Percentiles rank a stretch among this genome's conserved stretches.
phyloP scores from a whole-genome alignment of 768 basidiomycete genomes.

The Hygrocybe coccinea region DNA sequence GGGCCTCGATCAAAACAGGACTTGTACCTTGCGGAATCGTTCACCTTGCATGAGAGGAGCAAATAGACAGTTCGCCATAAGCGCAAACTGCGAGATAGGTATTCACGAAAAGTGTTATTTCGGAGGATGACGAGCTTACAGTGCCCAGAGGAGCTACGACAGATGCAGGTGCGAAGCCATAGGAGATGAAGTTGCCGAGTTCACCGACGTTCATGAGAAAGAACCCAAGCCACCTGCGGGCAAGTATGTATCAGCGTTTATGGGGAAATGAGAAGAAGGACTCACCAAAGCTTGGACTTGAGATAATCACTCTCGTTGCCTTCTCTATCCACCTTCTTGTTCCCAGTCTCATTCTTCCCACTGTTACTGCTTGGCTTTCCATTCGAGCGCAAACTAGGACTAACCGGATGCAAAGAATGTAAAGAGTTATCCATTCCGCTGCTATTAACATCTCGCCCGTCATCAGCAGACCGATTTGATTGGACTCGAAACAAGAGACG shows the following conservation, averaged over 20 bases:
- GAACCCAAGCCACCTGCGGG: slow-evolving; percentile 81
- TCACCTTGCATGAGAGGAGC: slow-evolving; percentile 83
- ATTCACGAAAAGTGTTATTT: slow-evolving; percentile 4
- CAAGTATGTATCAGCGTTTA: neutral
- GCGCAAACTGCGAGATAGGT: slow-evolving; percentile 57
- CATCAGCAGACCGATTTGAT: slow-evolving; percentile 1
- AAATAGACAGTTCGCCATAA: slow-evolving; percentile 94
- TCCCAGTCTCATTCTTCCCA: slow-evolving; percentile 13
- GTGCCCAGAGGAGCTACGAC: slow-evolving; percentile 94
- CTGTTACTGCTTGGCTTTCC: slow-evolving; percentile 18
- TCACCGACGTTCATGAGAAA: slow-evolving; percentile 89
- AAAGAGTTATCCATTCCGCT: slow-evolving; percentile 8
- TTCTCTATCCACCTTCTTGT: slow-evolving; percentile 29
- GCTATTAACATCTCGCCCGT: slow-evolving; percentile 3
- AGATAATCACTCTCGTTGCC: slow-evolving; percentile 71
- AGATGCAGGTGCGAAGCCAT: slow-evolving; percentile 87
- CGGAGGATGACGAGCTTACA: slow-evolving; percentile 42
- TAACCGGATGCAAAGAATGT: slow-evolving; percentile 38
- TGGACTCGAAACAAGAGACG: slow-evolving; percentile 31
- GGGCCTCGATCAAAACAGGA: slow-evolving; percentile 8
- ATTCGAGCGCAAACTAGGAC: slow-evolving; percentile 34
- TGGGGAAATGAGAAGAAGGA: slow-evolving; percentile 17
- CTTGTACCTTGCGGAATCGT: slow-evolving; percentile 67
- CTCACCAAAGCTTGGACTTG: slow-evolving; percentile 78
- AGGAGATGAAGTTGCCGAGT: slow-evolving; percentile 83